Conservation (phyloP, 1,284 basidiomycete species). For the Ustilago curta region DNA sequence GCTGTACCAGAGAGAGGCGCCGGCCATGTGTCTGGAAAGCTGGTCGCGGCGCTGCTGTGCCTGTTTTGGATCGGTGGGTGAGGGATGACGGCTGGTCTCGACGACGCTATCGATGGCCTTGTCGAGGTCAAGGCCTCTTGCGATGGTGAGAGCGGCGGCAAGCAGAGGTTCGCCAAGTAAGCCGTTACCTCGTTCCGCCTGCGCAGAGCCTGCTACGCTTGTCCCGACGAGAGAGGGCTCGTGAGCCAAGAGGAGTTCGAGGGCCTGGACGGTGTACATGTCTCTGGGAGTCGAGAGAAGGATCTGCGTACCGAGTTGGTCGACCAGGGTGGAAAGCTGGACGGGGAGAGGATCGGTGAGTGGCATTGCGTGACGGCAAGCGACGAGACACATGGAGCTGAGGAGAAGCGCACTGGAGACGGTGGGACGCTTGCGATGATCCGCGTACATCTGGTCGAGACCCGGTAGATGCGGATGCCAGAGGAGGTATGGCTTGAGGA, state of each 20-base stretch:
- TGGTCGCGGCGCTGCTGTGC: constrained; percentile 16
- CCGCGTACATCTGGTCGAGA: constrained; percentile 29
- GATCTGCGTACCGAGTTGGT: constrained; percentile 50
- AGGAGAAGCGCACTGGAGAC: constrained; percentile 41
- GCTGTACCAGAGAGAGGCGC: constrained; percentile 47
- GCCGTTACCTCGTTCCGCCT: constrained; percentile 45
- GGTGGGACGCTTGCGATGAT: constrained; percentile 32
- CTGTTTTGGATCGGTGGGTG: constrained; percentile 1
- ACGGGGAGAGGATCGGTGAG: constrained; percentile 35
- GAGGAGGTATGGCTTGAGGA: constrained; percentile 38
- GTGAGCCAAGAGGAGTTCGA: constrained; percentile 48
- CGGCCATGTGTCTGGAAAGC: constrained; percentile 30
- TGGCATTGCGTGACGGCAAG: constrained; percentile 47
- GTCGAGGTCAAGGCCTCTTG: constrained; percentile 45
- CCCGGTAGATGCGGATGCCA: constrained; percentile 52
- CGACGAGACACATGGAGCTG: constrained; percentile 48
- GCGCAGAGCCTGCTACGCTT: constrained; percentile 33
- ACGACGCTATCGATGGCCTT: constrained; percentile 40
- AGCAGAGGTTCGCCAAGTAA: constrained; percentile 44
- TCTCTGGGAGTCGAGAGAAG: constrained; percentile 42
- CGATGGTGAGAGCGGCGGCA: constrained; percentile 45
- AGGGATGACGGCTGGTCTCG: constrained; percentile 15
- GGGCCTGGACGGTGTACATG: constrained; percentile 45
- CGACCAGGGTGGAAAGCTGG: constrained; percentile 42
- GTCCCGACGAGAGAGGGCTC: constrained; percentile 50